Percentiles rank a stretch among this genome's conserved stretches.
These are phyloP conservation scores for Yamadazyma dendronema DNA, from an alignment of 1,139 yeast species.

Conservation along the genomic window DNA sequence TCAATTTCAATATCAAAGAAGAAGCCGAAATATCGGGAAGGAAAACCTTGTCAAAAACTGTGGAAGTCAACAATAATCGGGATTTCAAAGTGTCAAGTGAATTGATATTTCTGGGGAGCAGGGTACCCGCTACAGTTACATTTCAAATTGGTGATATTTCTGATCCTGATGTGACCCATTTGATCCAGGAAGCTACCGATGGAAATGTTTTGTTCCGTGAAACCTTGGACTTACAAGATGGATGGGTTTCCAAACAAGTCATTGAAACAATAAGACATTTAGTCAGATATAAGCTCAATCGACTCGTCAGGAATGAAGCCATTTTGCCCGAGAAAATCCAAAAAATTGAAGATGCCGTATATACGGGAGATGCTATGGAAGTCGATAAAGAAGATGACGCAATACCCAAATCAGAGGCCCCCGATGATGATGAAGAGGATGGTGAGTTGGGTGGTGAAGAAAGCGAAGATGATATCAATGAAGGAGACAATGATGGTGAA, in stretches of 20 bases:
- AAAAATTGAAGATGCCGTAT: slow-evolving; percentile 41
- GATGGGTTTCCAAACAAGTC: slow-evolving; percentile 72
- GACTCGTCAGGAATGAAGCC: slow-evolving; percentile 46
- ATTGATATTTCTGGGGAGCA: slow-evolving; percentile 71
- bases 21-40: slow-evolving; percentile 6
- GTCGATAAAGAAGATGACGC: slow-evolving; percentile 20
- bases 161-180: slow-evolving; percentile 58
- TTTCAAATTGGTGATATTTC: slow-evolving; percentile 81
- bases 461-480: slow-evolving; percentile 21
- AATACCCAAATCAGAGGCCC: slow-evolving; percentile 15
- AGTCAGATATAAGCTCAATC: slow-evolving; percentile 68
- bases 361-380: slow-evolving; percentile 29
- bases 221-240: slow-evolving; percentile 49
- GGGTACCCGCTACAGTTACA: slow-evolving; percentile 65
- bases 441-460: slow-evolving; percentile 20
- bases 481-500: slow-evolving; percentile 21
- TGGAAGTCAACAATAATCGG: slow-evolving; percentile 13
- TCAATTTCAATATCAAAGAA: slow-evolving; percentile 26
- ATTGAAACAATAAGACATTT: slow-evolving; percentile 65
- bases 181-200: slow-evolving; percentile 38
- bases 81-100: slow-evolving; percentile 39
- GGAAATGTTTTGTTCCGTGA: slow-evolving; percentile 41
- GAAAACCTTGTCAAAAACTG: slow-evolving; percentile 19
- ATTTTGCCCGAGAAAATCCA: slow-evolving; percentile 41
- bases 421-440: slow-evolving; percentile 22